Evolutionary conservation across 1,284 basidiomycete genomes (phyloP).

Genomic region (Kalmanozyma brasiliensis): DNA sequence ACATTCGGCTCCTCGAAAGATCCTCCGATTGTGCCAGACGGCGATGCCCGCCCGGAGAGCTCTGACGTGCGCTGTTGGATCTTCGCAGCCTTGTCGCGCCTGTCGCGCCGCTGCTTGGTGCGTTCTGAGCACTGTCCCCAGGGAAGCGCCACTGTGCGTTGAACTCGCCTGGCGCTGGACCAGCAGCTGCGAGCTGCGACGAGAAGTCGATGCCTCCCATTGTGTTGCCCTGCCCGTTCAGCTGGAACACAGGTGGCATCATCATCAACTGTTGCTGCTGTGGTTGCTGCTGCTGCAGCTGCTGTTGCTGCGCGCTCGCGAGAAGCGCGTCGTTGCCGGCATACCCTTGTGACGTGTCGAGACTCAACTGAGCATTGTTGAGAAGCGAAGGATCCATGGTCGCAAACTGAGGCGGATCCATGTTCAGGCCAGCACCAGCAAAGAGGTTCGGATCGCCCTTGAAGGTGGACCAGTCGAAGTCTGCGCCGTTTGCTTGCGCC

Average conservation of each 20-base stretch:
- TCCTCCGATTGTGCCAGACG: slow-evolving; percentile 57
- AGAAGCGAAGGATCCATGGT: slow-evolving; percentile 49
- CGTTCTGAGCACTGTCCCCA: slow-evolving; percentile 6
- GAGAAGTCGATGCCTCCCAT: slow-evolving; percentile 19
- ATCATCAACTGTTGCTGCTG: slow-evolving; percentile 28
- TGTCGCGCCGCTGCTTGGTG: slow-evolving; percentile 3
- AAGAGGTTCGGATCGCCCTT: slow-evolving; percentile 19
- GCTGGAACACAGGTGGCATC: slow-evolving; percentile 33
- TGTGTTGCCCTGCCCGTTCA: slow-evolving; percentile 32
- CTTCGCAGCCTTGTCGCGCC: slow-evolving; percentile 23
- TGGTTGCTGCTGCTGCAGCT: slow-evolving; percentile 16
- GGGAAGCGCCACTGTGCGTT: slow-evolving; percentile 46
- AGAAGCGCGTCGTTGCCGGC: slow-evolving; percentile 10
- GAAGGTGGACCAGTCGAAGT: slow-evolving; percentile 29
- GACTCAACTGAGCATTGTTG: slow-evolving; percentile 9
- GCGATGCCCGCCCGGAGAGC: slow-evolving; percentile 38
- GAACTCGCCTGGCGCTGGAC: slow-evolving; percentile 18
- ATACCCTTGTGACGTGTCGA: slow-evolving; percentile 17
- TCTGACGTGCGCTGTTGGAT: slow-evolving; percentile 28
- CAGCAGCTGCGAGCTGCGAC: slow-evolving; percentile 15
- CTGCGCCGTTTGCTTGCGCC: slow-evolving; percentile 6
- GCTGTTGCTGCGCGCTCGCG: slow-evolving; percentile 23
- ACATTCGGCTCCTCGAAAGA: slow-evolving; percentile 45
- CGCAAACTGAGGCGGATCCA: slow-evolving; percentile 19
- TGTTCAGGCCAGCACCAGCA: slow-evolving; percentile 1